Evolutionary conservation across 2,329 filamentous ascomycete species (phyloP), one percentile per base, ranked within the genome.

Genomic region (Sarocladium brachiariae): DNA sequence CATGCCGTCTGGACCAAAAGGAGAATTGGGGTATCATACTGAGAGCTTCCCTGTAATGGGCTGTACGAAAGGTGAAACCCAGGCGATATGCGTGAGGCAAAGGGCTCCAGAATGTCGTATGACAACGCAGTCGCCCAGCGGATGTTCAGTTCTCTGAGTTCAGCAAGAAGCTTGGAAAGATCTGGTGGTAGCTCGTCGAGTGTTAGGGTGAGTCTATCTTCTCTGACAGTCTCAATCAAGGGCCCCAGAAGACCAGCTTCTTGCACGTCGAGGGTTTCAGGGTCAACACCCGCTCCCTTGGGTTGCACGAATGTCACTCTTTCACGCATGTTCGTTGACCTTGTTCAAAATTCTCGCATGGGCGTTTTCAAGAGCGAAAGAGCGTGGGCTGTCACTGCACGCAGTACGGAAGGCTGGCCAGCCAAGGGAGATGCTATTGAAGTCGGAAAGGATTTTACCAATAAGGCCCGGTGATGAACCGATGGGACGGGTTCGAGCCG

Each of bases 301-400:
- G 78, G 75, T 57, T 86, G 83, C 50, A 95, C 72, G 56, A 89
- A 93, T 1, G 91, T 95, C 59, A 89, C 82, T 68, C 88, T 76
- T 68, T 89, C 81, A 59, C 85, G 83, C 87, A 92, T 90, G n/a
- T n/a, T n/a, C n/a, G n/a, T n/a, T n/a, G n/a, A n/a, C n/a, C n/a
- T n/a, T n/a, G n/a, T n/a, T n/a, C n/a, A n/a, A n/a, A n/a, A n/a
- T n/a, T n/a, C n/a, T n/a, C n/a, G n/a, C n/a, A n/a, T n/a, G n/a
- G n/a, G n/a, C n/a, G n/a, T 21, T 11, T 9, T 10, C 7, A 9
- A n/a, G n/a, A 16, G 39, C 39, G n/a, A 27, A 14, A 11, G 6
- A 27, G 7, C 8, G 19, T 43, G 4, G 5, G 39, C 7, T 25
- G 21, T 19, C 3, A 18, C 8, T 10, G 39, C 39, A 43, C 39